Conservation (phyloP, 1,284 basidiomycete species). For the Peniophora sp. region DNA sequence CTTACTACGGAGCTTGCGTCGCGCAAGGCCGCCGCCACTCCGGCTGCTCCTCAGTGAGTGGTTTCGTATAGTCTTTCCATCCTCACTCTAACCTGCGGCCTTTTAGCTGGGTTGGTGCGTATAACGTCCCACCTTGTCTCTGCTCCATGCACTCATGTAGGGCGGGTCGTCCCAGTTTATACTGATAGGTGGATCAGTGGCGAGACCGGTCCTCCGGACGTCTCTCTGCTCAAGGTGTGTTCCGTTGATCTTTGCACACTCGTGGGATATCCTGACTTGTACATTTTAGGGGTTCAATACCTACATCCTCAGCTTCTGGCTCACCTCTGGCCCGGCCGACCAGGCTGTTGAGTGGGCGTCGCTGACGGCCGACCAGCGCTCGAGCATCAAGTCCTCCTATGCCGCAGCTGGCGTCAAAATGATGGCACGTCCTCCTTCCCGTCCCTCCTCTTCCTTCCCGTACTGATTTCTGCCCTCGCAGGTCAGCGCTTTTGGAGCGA, state of each 20-base stretch:
- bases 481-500: slow-evolving; percentile 39
- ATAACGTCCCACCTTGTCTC: no score
- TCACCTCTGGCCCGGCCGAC: slow-evolving; percentile 41
- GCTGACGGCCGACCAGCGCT: slow-evolving; percentile 33
- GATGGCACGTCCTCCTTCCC: slow-evolving; percentile 24
- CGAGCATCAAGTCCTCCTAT: slow-evolving; percentile 39
- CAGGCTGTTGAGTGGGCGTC: slow-evolving; percentile 34
- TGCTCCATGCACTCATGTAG: no score
- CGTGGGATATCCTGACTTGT: neutral
- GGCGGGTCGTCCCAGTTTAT: neutral
- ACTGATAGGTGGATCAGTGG: slow-evolving; percentile 34
- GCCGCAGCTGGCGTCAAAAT: slow-evolving; percentile 48
- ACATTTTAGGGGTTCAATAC: neutral
- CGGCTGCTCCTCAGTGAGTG: no score
- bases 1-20: no score
- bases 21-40: no score
- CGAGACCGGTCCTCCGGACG: slow-evolving; percentile 32
- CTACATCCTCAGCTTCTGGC: slow-evolving; percentile 37
- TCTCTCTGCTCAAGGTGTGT: slow-evolving; percentile 23
- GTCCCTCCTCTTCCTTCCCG: no score
- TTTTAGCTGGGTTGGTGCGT: no score
- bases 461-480: no score
- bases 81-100: no score
- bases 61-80: no score
- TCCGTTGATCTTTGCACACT: slow-evolving; percentile 1